Conservation (phyloP, 2,329 filamentous ascomycete genomes). For the Paecilomyces sp. region DNA sequence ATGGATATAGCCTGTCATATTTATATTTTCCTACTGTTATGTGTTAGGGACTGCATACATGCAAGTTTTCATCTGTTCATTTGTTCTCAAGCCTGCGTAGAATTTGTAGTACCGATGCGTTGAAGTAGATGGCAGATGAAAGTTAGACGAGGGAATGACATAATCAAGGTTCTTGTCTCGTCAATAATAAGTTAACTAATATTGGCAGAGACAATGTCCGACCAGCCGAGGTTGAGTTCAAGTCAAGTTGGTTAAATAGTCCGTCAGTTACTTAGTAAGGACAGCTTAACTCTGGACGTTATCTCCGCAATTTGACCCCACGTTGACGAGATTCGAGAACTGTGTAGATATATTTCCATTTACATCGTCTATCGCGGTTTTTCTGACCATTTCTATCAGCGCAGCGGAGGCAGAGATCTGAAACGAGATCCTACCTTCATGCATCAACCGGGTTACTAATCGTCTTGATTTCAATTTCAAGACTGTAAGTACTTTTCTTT, state of each 20-base stretch:
- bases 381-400: no score
- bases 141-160: no score
- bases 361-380: no score
- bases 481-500: no score
- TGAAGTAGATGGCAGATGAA: no score
- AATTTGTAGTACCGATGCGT: not conserved
- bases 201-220: not conserved
- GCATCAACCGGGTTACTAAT: no score
- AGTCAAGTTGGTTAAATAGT: not conserved
- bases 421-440: no score
- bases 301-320: not conserved
- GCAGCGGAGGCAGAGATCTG: no score
- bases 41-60: conserved; percentile 32
- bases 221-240: not conserved
- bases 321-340: not conserved
- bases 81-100: not conserved
- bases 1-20: conserved; percentile 34
- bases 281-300: not conserved
- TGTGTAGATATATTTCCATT: not conserved
- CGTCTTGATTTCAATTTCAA: no score
- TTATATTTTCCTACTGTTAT: conserved; percentile 23
- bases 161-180: no score
- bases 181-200: no score
- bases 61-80: conserved; percentile 22
- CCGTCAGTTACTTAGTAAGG: no score